A percentile compares a stretch with the other conserved stretches of the same genome.
phyloP scores from a whole-genome alignment of 2,329 filamentous ascomycete genomes.

The Talaromyces sp. region DNA sequence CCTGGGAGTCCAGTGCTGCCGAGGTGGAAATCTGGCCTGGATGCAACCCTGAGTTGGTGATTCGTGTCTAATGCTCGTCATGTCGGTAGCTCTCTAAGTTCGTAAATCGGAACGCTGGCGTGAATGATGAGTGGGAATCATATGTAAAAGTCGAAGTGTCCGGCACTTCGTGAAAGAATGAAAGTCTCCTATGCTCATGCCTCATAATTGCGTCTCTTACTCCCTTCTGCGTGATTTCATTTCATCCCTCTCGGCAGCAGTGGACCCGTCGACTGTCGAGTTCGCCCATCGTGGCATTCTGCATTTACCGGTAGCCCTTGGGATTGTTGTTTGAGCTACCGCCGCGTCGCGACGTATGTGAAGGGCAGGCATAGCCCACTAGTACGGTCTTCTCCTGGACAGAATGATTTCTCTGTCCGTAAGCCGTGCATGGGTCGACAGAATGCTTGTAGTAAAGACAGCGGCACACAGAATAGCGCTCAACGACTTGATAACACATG shows the following conservation, averaged over 20 bases:
- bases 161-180: constrained; percentile 15
- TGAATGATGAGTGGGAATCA: neutral
- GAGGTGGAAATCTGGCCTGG: neutral
- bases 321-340: constrained; percentile 20
- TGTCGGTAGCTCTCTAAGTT: neutral
- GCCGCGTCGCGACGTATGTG: constrained; percentile 42
- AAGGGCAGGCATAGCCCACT: constrained; percentile 74
- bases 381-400: constrained; percentile 72
- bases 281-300: neutral
- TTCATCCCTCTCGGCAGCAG: neutral
- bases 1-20: constrained; percentile 2
- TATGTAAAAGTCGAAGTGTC: constrained; percentile 7
- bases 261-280: neutral
- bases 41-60: constrained; percentile 1
- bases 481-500: constrained; percentile 86
- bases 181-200: constrained; percentile 4
- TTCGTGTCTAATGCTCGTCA: neutral
- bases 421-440: constrained; percentile 73
- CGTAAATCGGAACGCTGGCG: constrained; percentile 2
- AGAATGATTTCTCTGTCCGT: constrained; percentile 68
- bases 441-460: constrained; percentile 87
- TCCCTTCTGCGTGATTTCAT: neutral
- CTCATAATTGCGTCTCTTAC: constrained; percentile 5
- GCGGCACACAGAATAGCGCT: constrained; percentile 79
- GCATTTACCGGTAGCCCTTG: constrained; percentile 22